Evolutionary conservation across 2,329 filamentous ascomycete species (phyloP).

Genomic region (Pseudocercospora vitis): DNA sequence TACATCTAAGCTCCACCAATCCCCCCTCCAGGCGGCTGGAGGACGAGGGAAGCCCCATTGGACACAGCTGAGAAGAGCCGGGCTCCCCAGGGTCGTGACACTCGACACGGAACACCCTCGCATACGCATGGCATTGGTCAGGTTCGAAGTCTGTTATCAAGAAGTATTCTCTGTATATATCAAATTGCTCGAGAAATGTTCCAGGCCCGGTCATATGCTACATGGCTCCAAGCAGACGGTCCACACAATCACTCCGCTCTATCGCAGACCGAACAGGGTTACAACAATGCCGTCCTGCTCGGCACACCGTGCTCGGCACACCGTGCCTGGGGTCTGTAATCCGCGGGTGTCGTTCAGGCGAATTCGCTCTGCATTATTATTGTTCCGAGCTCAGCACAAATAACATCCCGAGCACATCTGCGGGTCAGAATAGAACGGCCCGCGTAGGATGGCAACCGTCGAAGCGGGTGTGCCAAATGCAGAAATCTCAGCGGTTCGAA

Average conservation of each 20-base stretch:
- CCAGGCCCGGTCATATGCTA: too few relatives aligned
- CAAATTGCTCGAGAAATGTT: too few relatives aligned
- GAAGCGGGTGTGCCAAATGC: neutral
- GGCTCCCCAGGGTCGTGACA: too few relatives aligned
- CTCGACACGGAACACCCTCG: too few relatives aligned
- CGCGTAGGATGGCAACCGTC: neutral
- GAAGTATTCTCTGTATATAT: too few relatives aligned
- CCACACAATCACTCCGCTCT: neutral
- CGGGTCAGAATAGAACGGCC: slow-evolving; percentile 5
- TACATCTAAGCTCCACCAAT: neutral
- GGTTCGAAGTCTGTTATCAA: neutral
- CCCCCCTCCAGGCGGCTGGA: neutral
- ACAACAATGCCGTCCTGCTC: neutral
- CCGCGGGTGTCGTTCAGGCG: neutral
- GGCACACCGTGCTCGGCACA: neutral
- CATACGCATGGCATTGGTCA: neutral
- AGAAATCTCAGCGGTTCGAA: neutral
- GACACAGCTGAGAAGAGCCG: neutral
- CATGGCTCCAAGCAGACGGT: too few relatives aligned
- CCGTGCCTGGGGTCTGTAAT: too few relatives aligned
- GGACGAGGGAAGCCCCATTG: neutral
- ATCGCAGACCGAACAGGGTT: neutral
- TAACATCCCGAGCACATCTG: neutral
- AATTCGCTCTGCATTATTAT: neutral
- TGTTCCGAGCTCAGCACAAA: neutral